Evolutionary conservation across 2,329 filamentous ascomycete genomes (phyloP), one percentile per base, ranked within the genome.

Genomic region (Ophiocordyceps camponoti-leonardi): DNA sequence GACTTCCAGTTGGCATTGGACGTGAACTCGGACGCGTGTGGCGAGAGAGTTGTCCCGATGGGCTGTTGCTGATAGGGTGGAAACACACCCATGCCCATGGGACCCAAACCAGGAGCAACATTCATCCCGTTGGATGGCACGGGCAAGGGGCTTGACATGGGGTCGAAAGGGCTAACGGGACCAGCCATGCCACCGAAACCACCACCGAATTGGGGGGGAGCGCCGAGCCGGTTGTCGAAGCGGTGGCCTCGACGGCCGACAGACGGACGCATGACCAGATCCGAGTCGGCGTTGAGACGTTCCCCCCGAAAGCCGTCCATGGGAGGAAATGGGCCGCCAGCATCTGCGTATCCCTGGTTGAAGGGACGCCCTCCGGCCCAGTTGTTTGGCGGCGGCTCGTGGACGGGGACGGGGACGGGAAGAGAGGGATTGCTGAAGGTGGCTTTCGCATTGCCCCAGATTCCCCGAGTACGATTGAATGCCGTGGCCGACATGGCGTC

Each of bases 21-120:
- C 13, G 77, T 84, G 53, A 87, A 87, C 56, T 87, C 83, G 5
- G 75, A 79, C 23, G 82, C 83, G 52, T 83, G 77, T 13, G 83
- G 81, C 18, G 83, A 86, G 40, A 87, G 67, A 8, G 79, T 70
- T 18, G 79, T 83, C 23, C 78, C 75, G 49, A 75, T 69, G 23
- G 75, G 67, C 50, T 74, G 74, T 52, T 71, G 69, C 50, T 71
- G 71, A 53, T 73, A 79, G 39, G 62, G 53, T 45, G 67, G 61
- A 50, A 64, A 75, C 61, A 65, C 61, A 14, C 62, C 52, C 56
- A 70, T 56, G 20, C 61, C 62, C 56, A 68, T 61, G 11, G 59
- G 55, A 23, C 57, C 53, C 37, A 62, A 59, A 35, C 59, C 58
- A 28, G 62, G 65, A 12, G 59, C 50, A 41, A 61, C 54, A 45